These are phyloP conservation scores for Vitis hybrid DNA, from an alignment of 177 flowering plant species.

Conservation along the genomic window DNA sequence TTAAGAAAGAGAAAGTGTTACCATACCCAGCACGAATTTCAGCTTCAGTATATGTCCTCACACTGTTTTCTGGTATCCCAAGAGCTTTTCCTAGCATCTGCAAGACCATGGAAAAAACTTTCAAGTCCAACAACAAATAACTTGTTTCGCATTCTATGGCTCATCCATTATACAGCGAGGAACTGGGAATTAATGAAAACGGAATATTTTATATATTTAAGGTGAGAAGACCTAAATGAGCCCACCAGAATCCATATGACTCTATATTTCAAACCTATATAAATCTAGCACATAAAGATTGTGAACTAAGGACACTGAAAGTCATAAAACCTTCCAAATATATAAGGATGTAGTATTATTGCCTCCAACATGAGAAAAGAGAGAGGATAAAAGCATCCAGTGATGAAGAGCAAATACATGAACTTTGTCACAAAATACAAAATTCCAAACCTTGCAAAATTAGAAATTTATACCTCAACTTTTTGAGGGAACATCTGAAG, in stretches of 20 bases:
- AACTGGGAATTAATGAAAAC: too few species aligned
- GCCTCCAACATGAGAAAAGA: background rate
- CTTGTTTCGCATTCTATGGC: background rate
- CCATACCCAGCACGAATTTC: slow-evolving; percentile 96
- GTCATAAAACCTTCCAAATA: background rate
- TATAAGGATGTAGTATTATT: background rate
- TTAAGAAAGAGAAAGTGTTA: background rate
- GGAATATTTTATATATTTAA: too few species aligned
- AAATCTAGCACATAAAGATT: background rate
- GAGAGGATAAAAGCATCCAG: background rate
- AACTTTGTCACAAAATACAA: background rate
- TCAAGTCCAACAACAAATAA: background rate
- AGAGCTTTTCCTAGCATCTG: slow-evolving; percentile 87
- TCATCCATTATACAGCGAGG: too few species aligned
- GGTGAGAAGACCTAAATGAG: background rate
- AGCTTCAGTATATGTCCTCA: slow-evolving; percentile 89
- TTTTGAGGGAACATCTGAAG: slow-evolving; percentile 79
- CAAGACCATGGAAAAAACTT: slow-evolving; percentile 21
- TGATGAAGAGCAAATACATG: background rate
- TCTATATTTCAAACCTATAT: too few species aligned
- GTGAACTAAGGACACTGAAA: background rate
- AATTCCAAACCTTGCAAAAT: background rate
- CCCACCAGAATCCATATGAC: background rate
- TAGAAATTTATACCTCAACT: slow-evolving; percentile 63
- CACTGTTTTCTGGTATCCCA: slow-evolving; percentile 83